phyloP scores from a whole-genome alignment of 495 filamentous ascomycete species.

The Aspergillus cristatus region DNA sequence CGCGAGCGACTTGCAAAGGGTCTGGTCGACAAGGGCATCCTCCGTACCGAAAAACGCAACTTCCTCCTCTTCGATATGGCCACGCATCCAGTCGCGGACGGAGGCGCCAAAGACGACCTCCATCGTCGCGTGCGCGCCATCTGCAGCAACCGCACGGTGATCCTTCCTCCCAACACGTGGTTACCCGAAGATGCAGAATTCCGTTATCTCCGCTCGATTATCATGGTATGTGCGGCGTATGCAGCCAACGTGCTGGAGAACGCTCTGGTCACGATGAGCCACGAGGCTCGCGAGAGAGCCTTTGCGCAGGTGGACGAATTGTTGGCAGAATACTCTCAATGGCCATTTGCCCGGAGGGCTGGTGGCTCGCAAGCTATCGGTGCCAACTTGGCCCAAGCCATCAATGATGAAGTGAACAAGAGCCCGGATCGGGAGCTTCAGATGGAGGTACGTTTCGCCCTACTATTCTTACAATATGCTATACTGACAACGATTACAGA shows the following conservation, averaged over 20 bases:
- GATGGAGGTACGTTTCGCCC: constrained; percentile 67
- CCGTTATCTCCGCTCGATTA: constrained; percentile 79
- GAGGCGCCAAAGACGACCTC: constrained; percentile 95
- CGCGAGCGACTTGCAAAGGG: constrained; percentile 95
- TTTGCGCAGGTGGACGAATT: constrained; percentile 97
- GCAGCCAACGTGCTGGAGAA: constrained; percentile 98
- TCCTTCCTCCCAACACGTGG: constrained; percentile 72
- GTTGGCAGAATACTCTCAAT: constrained; percentile 91
- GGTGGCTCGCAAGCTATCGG: constrained; percentile 70
- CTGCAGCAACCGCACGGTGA: constrained; percentile 87
- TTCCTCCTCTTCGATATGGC: constrained; percentile 99
- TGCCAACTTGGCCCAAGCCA: constrained; percentile 85
- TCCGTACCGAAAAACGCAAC: constrained; percentile 97
- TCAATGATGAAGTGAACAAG: constrained; percentile 76
- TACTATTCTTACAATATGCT: too few relatives aligned
- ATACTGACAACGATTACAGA: too few relatives aligned
- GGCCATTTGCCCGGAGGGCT: constrained; percentile 78
- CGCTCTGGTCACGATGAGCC: constrained; percentile 84
- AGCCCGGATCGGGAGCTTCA: constrained; percentile 89
- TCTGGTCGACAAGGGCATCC: constrained; percentile 97
- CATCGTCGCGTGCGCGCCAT: constrained; percentile 84
- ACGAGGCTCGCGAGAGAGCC: constrained; percentile 86
- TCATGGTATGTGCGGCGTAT: constrained; percentile 97
- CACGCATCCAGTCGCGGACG: constrained; percentile 95
- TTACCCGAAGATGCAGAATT: constrained; percentile 91